Evolutionary conservation across 2,329 filamentous ascomycete genomes (phyloP).

Genomic region (Alternaria sp.): DNA sequence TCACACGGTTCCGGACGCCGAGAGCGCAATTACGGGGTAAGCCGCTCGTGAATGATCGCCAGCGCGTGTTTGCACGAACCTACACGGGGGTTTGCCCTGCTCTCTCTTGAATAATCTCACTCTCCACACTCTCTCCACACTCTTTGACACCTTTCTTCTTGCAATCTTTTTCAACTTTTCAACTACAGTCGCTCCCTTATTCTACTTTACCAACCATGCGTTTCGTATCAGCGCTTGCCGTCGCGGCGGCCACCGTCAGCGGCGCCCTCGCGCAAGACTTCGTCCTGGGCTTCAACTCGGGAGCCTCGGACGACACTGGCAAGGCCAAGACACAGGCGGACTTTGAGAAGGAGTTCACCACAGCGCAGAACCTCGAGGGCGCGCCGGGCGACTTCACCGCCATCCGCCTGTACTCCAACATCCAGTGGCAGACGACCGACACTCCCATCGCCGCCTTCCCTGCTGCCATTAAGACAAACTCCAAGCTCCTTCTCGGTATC

Average conservation of each 20-base stretch:
- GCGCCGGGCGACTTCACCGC: slow-evolving; percentile 70
- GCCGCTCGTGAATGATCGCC: slow-evolving; percentile 10
- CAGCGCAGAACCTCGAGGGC: slow-evolving; percentile 66
- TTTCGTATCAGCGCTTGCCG: slow-evolving; percentile 25
- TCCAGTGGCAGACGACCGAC: slow-evolving; percentile 69
- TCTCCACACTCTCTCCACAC: not conserved
- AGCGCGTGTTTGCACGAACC: slow-evolving; percentile 14
- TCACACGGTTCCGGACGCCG: not conserved
- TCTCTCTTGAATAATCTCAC: not conserved
- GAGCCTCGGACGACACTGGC: slow-evolving; percentile 36
- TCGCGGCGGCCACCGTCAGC: slow-evolving; percentile 31
- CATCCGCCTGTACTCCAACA: slow-evolving; percentile 75
- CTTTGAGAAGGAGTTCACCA: slow-evolving; percentile 72
- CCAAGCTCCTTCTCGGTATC: slow-evolving; percentile 47
- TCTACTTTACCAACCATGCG: slow-evolving; percentile 23
- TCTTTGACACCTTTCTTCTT: not conserved
- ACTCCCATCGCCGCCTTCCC: slow-evolving; percentile 63
- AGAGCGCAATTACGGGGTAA: slow-evolving; percentile 14
- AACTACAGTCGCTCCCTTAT: slow-evolving; percentile 19
- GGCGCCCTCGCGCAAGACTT: slow-evolving; percentile 30
- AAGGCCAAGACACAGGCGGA: slow-evolving; percentile 65
- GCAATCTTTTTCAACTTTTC: slow-evolving; percentile 1
- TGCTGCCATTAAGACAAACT: slow-evolving; percentile 43
- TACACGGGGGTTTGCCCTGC: slow-evolving; percentile 2
- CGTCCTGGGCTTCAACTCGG: slow-evolving; percentile 44